Evolutionary conservation across 2,329 filamentous ascomycete species (phyloP).

Genomic region (Colletotrichum musae): DNA sequence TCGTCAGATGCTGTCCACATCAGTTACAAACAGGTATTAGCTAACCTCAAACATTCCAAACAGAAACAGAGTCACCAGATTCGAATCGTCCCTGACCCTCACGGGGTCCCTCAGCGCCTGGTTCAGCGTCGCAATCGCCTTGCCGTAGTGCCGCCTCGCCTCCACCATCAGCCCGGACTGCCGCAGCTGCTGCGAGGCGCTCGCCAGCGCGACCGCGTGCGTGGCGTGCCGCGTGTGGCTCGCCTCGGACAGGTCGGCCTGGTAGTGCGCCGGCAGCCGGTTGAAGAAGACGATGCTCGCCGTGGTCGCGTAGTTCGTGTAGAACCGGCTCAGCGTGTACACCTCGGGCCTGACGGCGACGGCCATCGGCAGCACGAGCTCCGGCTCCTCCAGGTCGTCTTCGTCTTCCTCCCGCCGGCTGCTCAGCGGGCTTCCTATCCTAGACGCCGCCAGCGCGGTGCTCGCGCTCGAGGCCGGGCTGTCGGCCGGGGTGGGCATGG

Average conservation of each 20-base stretch:
- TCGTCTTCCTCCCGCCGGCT: neutral
- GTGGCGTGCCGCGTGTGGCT: slow-evolving; percentile 31
- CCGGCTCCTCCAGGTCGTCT: neutral
- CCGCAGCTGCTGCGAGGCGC: slow-evolving; percentile 19
- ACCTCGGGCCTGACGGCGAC: slow-evolving; percentile 15
- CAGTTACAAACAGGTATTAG: too few species aligned
- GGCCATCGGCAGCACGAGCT: neutral
- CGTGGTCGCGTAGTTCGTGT: slow-evolving; percentile 20
- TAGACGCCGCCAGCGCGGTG: neutral
- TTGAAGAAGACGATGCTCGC: slow-evolving; percentile 28
- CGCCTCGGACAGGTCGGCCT: slow-evolving; percentile 11
- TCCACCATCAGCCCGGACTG: slow-evolving; percentile 30
- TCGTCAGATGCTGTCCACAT: neutral
- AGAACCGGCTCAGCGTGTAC: slow-evolving; percentile 17
- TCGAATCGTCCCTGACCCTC: slow-evolving; percentile 17
- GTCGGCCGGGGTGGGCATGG: neutral
- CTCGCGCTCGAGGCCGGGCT: too few species aligned
- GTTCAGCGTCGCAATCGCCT: slow-evolving; percentile 19
- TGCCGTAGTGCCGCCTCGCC: slow-evolving; percentile 25
- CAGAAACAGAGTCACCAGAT: slow-evolving; percentile 30
- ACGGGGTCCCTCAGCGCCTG: slow-evolving; percentile 4
- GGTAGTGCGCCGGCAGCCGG: slow-evolving; percentile 19
- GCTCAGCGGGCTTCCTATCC: neutral
- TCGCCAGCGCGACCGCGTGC: slow-evolving; percentile 32
- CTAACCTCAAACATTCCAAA: slow-evolving; percentile 37